A percentile compares a stretch with the other conserved stretches of the same genome.
Evolutionary conservation across 108 stramenopile species (phyloP).

Genomic region (Pseudonitzschia delicatissima): DNA sequence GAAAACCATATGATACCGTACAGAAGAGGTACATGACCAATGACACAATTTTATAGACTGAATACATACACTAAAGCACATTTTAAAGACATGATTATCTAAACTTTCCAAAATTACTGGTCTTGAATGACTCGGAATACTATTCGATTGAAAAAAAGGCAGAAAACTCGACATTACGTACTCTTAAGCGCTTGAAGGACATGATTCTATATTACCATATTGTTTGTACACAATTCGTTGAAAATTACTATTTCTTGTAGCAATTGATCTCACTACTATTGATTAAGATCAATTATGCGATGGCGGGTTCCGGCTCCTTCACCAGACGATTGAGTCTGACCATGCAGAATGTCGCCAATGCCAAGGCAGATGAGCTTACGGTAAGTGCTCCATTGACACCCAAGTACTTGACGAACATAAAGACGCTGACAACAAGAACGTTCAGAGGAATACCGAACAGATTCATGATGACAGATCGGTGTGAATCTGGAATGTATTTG

Average conservation of each 20-base stretch:
- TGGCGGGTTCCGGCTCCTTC: neutral
- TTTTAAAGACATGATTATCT: no score
- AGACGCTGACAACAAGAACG: slow-evolving; percentile 88
- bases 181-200: neutral
- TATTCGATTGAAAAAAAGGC: no score
- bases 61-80: no score
- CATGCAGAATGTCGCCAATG: slow-evolving; percentile 73
- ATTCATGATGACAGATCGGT: slow-evolving; percentile 95
- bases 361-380: slow-evolving; percentile 75
- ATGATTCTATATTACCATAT: neutral
- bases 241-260: neutral
- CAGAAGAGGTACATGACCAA: no score
- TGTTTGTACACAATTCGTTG: neutral
- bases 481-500: slow-evolving; percentile 93
- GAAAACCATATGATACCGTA: no score
- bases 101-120: no score
- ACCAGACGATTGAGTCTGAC: slow-evolving; percentile 32
- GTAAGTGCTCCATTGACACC: slow-evolving; percentile 79
- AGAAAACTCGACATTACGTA: no score
- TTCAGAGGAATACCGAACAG: slow-evolving; percentile 95
- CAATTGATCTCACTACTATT: neutral
- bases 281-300: neutral
- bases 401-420: slow-evolving; percentile 82
- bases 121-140: no score
- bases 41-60: no score